Base-by-base conservation (phyloP, 1,139 yeast species). In the Geotrichum restrictum region DNA sequence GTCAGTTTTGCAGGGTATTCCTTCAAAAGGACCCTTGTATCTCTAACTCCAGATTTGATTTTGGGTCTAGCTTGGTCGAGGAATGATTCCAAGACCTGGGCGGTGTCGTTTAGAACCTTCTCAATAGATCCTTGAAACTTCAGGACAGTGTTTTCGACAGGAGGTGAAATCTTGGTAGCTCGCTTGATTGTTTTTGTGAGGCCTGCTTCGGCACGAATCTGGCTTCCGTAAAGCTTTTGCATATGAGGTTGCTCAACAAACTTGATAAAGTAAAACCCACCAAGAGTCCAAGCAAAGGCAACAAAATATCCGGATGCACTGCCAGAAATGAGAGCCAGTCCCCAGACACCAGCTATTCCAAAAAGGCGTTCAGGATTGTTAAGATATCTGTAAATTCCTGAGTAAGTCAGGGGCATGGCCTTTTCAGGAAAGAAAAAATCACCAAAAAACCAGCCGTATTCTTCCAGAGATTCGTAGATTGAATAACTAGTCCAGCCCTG, bases 371-470 rank as follows among this genome's bases (percentile, higher is more conserved):
- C 95, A 6, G 96, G 96, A 64, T 87, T 86, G 66, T 87, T 88
- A 64, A 87, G 75, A 66, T 86, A 87, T 61, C 95, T 79, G 67
- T 87, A 88, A 49, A 87, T 88, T 51, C 96, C 96, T 32, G 88
- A 87, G 59, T 85, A 85, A 1, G 93, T 83, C 60, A 88, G 74
- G 54, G 68, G 64, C 45, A 61, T 59, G 44, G 79, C 75, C 41
- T 72, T 68, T 32, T 80, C 73, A 34, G 87, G 83, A 59, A 85
- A 74, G 67, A 87, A 87, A 69, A 87, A 87, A 66, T 87, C 96
- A 55, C 96, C 95, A 65, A 85, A 87, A 64, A 86, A 87, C 95
- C 95, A 87, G 14, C 95, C 95, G 67, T 84, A 86, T 58, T 85
- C 86, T 3, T 94, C 94, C 60, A 87, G 81, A 58, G 88, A 83